Conservation (phyloP, 768 basidiomycete genomes). For the Amanita inopinata region DNA sequence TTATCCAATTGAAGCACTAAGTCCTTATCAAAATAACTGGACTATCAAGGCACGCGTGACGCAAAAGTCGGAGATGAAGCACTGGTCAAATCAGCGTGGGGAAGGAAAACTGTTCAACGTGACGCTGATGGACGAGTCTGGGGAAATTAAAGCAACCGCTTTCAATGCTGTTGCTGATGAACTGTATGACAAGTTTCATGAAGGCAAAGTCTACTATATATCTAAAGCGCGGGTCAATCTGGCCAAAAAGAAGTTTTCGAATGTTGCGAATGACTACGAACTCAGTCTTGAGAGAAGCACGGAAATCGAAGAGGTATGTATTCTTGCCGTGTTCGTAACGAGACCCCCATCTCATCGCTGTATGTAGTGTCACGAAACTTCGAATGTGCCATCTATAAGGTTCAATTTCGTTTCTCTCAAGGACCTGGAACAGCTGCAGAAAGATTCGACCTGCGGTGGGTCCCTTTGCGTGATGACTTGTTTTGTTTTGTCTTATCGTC, state of each 20-base stretch:
- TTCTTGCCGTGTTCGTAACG: constrained; percentile 5
- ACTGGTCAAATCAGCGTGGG: constrained; percentile 83
- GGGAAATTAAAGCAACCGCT: constrained; percentile 83
- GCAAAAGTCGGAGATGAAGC: constrained; percentile 79
- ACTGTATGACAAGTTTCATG: constrained; percentile 76
- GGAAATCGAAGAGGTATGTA: constrained; percentile 70
- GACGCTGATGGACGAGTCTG: constrained; percentile 90
- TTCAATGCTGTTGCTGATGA: constrained; percentile 84
- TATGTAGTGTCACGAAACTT: constrained; percentile 67
- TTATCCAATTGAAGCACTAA: constrained; percentile 87
- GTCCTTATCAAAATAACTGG: constrained; percentile 98
- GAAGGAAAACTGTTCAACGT: constrained; percentile 94
- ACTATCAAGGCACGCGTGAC: constrained; percentile 93
- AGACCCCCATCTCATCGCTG: background rate
- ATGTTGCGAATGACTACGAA: constrained; percentile 88
- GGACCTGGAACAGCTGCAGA: constrained; percentile 50
- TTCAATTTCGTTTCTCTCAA: constrained; percentile 72
- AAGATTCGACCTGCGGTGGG: constrained; percentile 80
- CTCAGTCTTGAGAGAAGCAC: constrained; percentile 77
- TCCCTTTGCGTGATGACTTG: constrained; percentile 10
- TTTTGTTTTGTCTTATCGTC: constrained; percentile 9
- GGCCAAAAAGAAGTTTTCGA: constrained; percentile 95
- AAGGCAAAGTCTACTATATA: constrained; percentile 88
- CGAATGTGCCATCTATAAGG: constrained; percentile 69
- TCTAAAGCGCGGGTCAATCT: constrained; percentile 88